Base-by-base conservation (phyloP, 306 rosid species). In the Potentilla sterilis region DNA sequence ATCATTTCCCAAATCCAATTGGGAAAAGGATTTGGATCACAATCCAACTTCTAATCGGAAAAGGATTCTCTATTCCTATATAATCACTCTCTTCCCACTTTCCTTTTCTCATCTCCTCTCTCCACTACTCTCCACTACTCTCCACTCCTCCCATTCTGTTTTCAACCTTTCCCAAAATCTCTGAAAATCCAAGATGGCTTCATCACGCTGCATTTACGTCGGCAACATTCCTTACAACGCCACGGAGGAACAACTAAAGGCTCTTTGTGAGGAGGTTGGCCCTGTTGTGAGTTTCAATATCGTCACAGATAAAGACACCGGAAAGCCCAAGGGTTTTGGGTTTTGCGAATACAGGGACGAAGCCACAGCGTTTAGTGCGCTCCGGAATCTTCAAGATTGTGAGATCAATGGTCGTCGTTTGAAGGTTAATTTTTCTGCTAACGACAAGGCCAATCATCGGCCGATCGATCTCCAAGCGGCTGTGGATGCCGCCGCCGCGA, bases 291-390 rank as follows among this genome's bases (percentile, higher is more conserved):
- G 18, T 59, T 59, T 59, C 65, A 28, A 3, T 11, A 9, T 91
- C 78, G 97, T 91, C 75, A 89, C 86, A 48, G 98, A 93, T 63
- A 87, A 96, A 78, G 98, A 93, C 84, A 91, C 98, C 64, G 97
- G 97, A 75, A 93, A 88, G 69, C 98, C 98, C 15, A 93, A 93
- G 70, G 97, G 98, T 82, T 93, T 88, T 68, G 98, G 97, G 7
- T 93, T 91, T 79, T 93, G 98, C 61, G 98, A 93, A 87, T 93
- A 89, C 80, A 93, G 88, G 92, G 98, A 93, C 82, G 97, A 93
- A 85, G 96, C 89, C 80, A 93, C 97, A 2, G 98, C 97, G 54
- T 72, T 89, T 81, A 93, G 98, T 78, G 98, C 98, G 58, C 87
- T 96, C 2, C 93, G 98, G 24, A 93, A 93, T 81, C 93, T 93